These are phyloP conservation scores for Alternaria triticimaculans DNA, from an alignment of 2,329 filamentous ascomycete genomes.

Conservation along the genomic window DNA sequence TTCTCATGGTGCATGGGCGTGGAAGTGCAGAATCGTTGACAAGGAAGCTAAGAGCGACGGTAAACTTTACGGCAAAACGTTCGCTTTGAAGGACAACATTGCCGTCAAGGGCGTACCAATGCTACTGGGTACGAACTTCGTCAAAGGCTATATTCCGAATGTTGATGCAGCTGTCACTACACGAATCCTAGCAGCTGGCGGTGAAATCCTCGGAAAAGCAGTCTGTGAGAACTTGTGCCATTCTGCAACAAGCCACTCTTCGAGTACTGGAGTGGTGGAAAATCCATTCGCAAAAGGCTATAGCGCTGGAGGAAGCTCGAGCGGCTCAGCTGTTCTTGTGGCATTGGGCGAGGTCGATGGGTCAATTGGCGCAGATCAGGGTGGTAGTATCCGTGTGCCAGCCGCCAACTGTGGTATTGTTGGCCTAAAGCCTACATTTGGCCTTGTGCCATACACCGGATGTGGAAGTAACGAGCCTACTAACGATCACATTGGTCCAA, in stretches of 20 bases:
- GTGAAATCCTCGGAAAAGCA: conserved; percentile 36
- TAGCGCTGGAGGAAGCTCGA: conserved; percentile 59
- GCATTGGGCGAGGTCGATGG: conserved; percentile 54
- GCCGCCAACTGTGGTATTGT: conserved; percentile 49
- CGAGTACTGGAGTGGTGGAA: conserved; percentile 53
- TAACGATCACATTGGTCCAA: conserved; percentile 59
- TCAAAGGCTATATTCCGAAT: conserved; percentile 18
- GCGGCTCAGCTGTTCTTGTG: conserved; percentile 57
- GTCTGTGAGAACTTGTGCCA: conserved; percentile 45
- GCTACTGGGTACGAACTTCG: conserved; percentile 38
- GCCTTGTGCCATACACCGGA: conserved; percentile 60
- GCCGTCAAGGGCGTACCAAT: conserved; percentile 41
- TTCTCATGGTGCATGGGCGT: conserved; percentile 53
- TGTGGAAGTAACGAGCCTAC: conserved; percentile 58
- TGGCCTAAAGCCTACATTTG: conserved; percentile 61
- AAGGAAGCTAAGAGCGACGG: conserved; percentile 22
- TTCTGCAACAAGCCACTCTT: conserved; percentile 38
- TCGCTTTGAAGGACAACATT: conserved; percentile 44
- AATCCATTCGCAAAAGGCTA: conserved; percentile 57
- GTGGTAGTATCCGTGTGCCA: conserved; percentile 57
- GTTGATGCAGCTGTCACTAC: conserved; percentile 41
- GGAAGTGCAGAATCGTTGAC: conserved; percentile 49
- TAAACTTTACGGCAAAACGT: conserved; percentile 47
- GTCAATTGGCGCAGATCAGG: conserved; percentile 58
- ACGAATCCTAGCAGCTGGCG: conserved; percentile 38